phyloP scores from a whole-genome alignment of 495 filamentous ascomycete genomes.

The Achaetomiella virescens region DNA sequence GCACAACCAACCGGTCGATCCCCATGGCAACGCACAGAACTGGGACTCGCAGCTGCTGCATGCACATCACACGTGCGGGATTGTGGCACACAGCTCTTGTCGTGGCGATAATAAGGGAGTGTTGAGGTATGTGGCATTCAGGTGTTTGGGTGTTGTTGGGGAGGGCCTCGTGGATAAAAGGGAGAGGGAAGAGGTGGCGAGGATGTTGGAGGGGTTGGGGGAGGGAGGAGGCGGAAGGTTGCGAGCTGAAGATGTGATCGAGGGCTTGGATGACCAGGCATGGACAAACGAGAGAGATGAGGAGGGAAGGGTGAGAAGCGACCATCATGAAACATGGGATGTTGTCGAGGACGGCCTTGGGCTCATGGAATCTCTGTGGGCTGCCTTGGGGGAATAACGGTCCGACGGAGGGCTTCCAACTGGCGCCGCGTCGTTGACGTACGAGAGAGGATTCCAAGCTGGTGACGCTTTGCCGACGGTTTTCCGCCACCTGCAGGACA shows the following conservation, averaged over 20 bases:
- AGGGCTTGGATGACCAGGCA: slow-evolving; percentile 77
- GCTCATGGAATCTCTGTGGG: no score
- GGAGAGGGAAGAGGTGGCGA: slow-evolving; percentile 79
- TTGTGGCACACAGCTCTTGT: slow-evolving; percentile 57
- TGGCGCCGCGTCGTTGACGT: no score
- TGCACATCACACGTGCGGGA: slow-evolving; percentile 78
- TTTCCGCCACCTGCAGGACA: no score
- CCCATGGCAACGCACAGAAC: slow-evolving; percentile 18
- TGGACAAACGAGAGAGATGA: background rate
- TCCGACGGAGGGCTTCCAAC: no score
- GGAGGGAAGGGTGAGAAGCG: no score
- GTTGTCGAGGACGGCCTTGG: no score
- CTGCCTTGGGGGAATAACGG: no score
- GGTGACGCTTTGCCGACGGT: no score
- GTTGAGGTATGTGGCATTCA: slow-evolving; percentile 66
- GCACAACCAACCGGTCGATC: slow-evolving; percentile 65
- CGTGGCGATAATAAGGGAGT: slow-evolving; percentile 64
- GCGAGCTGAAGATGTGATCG: slow-evolving; percentile 61
- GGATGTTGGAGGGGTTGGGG: slow-evolving; percentile 68
- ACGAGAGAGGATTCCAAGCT: no score
- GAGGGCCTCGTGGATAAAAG: slow-evolving; percentile 59
- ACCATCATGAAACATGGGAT: no score
- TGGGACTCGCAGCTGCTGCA: slow-evolving; percentile 55
- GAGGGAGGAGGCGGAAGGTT: slow-evolving; percentile 72
- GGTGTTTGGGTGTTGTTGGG: slow-evolving; percentile 73